Percentiles rank a stretch among this genome's conserved stretches.
These are phyloP conservation scores for Nicotiana paniculata DNA, from an alignment of 257 asterid species.

Conservation along the genomic window DNA sequence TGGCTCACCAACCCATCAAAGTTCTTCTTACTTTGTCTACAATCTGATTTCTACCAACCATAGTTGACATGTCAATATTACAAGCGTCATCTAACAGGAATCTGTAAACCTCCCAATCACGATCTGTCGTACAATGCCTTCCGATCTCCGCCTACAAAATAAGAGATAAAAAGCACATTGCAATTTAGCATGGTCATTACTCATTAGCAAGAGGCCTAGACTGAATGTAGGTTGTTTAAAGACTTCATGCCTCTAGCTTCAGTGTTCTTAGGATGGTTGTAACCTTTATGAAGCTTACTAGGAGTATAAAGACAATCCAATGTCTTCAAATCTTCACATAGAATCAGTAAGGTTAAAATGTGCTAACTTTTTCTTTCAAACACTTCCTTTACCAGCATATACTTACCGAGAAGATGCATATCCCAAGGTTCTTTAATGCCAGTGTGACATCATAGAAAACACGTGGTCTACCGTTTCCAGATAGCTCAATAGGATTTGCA, in stretches of 20 bases:
- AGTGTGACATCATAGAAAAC: background rate
- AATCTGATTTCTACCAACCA: conserved; percentile 45
- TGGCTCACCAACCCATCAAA: conserved; percentile 74
- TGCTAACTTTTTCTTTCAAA: background rate
- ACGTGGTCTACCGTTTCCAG: no score
- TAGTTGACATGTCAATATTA: conserved; percentile 32
- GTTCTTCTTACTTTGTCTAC: conserved; percentile 72
- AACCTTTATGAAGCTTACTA: background rate
- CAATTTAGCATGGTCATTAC: background rate
- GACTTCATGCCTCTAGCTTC: background rate
- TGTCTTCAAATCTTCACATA: background rate
- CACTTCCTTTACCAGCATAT: background rate
- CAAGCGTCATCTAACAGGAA: conserved; percentile 74
- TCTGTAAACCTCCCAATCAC: conserved; percentile 80
- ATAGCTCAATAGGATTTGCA: conserved; percentile 45
- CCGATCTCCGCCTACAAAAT: conserved; percentile 70
- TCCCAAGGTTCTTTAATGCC: conserved; percentile 57
- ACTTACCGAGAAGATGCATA: conserved; percentile 70
- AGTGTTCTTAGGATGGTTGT: background rate
- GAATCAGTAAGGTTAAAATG: background rate
- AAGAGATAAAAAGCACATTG: no score
- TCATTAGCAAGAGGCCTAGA: background rate
- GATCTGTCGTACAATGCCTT: conserved; percentile 55
- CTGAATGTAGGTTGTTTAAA: background rate
- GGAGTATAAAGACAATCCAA: background rate